phyloP scores from a whole-genome alignment of 1,139 yeast genomes.

The Kluyveromyces marxianus region DNA sequence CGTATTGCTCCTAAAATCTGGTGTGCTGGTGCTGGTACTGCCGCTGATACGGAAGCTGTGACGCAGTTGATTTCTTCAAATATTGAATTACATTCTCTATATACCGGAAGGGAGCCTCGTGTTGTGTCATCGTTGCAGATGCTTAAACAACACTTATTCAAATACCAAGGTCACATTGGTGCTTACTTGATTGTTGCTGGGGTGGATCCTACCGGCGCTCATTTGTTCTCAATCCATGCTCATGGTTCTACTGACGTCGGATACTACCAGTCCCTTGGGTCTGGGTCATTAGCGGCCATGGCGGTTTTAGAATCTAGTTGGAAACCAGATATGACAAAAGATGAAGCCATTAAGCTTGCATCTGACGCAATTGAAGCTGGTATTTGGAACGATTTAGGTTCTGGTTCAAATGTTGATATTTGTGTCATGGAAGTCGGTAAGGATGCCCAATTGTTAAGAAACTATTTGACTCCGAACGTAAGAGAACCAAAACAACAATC shows the following conservation, averaged over 20 bases:
- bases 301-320: conserved; percentile 88
- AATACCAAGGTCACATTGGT: conserved; percentile 94
- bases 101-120: conserved; percentile 79
- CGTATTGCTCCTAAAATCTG: conserved; percentile 87
- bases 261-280: conserved; percentile 83
- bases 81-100: conserved; percentile 79
- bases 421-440: conserved; percentile 94
- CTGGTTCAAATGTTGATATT: conserved; percentile 94
- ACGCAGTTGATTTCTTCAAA: conserved; percentile 89
- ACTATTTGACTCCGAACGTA: conserved; percentile 84
- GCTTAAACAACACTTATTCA: conserved; percentile 90
- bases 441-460: conserved; percentile 77
- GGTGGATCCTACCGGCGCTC: conserved; percentile 93
- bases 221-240: conserved; percentile 87
- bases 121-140: conserved; percentile 90
- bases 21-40: conserved; percentile 99
- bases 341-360: conserved; percentile 84
- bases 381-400: conserved; percentile 97
- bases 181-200: conserved; percentile 97
- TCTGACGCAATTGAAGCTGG: conserved; percentile 95
- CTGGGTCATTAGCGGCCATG: conserved; percentile 99
- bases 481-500: conserved; percentile 74
- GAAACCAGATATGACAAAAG: conserved; percentile 69
- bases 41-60: conserved; percentile 98
- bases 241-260: conserved; percentile 98